Percentiles rank a stretch among this genome's conserved stretches.
Evolutionary conservation across 2,329 filamentous ascomycete species (phyloP).

Genomic region (Alternaria panax): DNA sequence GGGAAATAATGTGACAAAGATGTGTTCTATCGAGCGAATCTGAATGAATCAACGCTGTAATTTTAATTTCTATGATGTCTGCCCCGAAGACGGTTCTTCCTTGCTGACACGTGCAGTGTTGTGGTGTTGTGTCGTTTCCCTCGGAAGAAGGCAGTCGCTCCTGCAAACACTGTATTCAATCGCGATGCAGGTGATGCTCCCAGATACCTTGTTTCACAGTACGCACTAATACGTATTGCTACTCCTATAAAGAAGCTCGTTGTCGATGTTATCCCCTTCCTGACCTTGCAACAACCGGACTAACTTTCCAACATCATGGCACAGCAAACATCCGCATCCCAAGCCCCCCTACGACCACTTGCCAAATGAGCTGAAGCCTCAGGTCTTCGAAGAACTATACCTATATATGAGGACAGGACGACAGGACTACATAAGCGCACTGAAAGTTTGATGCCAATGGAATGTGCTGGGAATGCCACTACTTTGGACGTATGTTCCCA

Average conservation of each 20-base stretch:
- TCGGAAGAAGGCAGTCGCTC: not conserved
- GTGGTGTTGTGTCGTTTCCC: not conserved
- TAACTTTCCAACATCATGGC: not conserved
- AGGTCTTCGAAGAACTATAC: not conserved
- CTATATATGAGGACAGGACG: not conserved
- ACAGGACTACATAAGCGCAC: not conserved
- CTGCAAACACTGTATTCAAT: not conserved
- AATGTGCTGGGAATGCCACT: not conserved
- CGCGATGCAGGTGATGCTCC: not conserved
- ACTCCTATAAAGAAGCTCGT: too few species aligned
- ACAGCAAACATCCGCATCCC: not conserved
- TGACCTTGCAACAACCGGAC: not conserved
- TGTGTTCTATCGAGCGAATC: not conserved
- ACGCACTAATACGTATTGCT: too few species aligned
- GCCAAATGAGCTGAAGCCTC: not conserved
- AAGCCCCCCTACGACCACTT: not conserved
- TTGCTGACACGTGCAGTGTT: not conserved
- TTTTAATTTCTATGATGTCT: not conserved
- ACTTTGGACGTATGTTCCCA: not conserved
- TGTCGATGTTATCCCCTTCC: not conserved
- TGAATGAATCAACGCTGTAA: not conserved
- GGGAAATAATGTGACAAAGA: not conserved
- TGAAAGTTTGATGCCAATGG: not conserved
- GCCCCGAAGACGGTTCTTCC: not conserved
- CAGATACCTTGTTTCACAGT: too few species aligned